Conservation (phyloP, 257 asterid species). For the Salvia rosmarinus region DNA sequence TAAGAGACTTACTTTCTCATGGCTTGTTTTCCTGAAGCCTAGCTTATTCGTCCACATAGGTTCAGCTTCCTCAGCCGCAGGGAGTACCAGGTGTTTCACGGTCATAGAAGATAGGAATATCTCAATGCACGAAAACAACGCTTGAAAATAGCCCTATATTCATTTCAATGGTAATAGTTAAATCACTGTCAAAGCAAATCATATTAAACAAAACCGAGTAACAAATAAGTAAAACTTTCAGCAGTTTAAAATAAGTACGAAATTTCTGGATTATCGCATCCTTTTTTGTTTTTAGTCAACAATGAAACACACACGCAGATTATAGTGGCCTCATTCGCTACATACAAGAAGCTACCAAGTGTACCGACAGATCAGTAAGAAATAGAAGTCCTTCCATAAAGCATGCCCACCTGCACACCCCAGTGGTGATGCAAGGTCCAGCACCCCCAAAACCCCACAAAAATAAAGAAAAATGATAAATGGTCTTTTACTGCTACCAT, state of each 20-base stretch:
- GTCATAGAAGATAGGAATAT: slow-evolving; percentile 68
- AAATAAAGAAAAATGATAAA: background rate
- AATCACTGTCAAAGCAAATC: background rate
- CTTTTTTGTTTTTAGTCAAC: background rate
- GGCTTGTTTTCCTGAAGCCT: slow-evolving; percentile 82
- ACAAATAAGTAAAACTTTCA: background rate
- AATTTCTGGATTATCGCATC: background rate
- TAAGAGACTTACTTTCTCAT: slow-evolving; percentile 67
- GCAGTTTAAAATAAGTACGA: background rate
- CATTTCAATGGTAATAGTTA: slow-evolving; percentile 19
- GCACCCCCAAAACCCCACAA: background rate
- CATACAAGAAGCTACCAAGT: background rate
- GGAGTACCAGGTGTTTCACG: slow-evolving; percentile 82
- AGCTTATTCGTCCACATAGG: slow-evolving; percentile 93
- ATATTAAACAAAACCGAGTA: background rate
- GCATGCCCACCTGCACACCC: background rate
- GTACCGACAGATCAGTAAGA: background rate
- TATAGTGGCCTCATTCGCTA: background rate
- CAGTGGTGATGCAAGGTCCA: background rate
- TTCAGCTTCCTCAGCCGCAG: slow-evolving; percentile 98
- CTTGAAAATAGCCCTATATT: slow-evolving; percentile 86
- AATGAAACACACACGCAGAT: background rate
- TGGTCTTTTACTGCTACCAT: background rate
- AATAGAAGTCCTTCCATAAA: background rate
- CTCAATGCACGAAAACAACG: slow-evolving; percentile 86